Percentiles rank a stretch among this genome's conserved stretches.
Evolutionary conservation across 257 asterid genomes (phyloP).

Genomic region (Nicotiana noctiflora): DNA sequence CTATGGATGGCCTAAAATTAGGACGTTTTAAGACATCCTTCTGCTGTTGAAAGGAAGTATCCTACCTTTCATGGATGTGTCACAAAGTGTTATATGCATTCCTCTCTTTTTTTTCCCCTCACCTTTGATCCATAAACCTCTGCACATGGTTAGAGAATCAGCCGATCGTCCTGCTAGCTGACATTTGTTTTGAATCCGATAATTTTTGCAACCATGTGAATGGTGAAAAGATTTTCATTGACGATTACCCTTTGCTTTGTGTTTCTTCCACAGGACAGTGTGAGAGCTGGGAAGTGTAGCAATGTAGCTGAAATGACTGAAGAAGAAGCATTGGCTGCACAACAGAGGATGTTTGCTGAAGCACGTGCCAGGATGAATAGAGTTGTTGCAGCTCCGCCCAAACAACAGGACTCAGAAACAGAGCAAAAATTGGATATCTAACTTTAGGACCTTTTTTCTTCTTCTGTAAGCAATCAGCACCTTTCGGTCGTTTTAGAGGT

Average conservation of each 20-base stretch:
- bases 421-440: slow-evolving; percentile 4
- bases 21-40: not conserved
- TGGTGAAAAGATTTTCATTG: not conserved
- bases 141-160: not conserved
- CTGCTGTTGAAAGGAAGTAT: not conserved
- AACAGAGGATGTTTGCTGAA: slow-evolving; percentile 98
- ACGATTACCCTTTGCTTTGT: not conserved
- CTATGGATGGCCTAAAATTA: not conserved
- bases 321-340: slow-evolving; percentile 83
- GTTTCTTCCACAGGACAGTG: slow-evolving; percentile 50
- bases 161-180: not conserved
- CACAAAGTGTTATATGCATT: not conserved
- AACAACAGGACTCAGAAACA: slow-evolving; percentile 37
- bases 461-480: not conserved
- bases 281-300: slow-evolving; percentile 66
- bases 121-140: not conserved
- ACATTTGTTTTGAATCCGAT: not conserved
- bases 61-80: not conserved
- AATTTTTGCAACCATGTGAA: too few relatives aligned
- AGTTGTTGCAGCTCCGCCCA: slow-evolving; percentile 40
- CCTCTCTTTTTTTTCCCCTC: not conserved
- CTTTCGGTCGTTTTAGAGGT: not conserved
- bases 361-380: slow-evolving; percentile 96
- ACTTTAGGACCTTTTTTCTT: not conserved
- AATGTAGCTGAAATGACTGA: slow-evolving; percentile 90